phyloP scores from a whole-genome alignment of 129 eudicot species.

The Tagetes erecta region DNA sequence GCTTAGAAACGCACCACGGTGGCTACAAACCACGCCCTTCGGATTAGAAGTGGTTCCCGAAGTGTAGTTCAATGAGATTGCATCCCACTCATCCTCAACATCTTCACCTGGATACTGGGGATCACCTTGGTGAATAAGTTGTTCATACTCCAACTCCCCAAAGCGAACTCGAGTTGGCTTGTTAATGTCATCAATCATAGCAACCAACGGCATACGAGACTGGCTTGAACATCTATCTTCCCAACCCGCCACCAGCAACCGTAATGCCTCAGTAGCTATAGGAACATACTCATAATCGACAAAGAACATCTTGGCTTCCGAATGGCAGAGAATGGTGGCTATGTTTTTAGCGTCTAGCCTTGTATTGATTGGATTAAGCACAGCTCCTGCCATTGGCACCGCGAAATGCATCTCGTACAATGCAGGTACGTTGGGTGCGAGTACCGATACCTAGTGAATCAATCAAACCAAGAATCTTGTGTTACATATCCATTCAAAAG shows the following conservation, averaged over 20 bases:
- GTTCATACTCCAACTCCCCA: constrained; percentile 61
- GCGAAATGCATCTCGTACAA: constrained; percentile 74
- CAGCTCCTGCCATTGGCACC: constrained; percentile 78
- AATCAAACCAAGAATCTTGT: neutral
- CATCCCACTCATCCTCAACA: constrained; percentile 55
- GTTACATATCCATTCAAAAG: too few relatives aligned
- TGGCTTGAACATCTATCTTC: neutral
- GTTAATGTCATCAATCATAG: constrained; percentile 57
- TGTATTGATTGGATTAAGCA: constrained; percentile 65
- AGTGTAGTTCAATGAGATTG: constrained; percentile 55
- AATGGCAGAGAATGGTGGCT: constrained; percentile 64
- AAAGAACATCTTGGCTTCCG: constrained; percentile 66
- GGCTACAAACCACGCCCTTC: constrained; percentile 64
- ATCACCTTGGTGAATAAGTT: constrained; percentile 43
- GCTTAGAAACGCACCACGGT: constrained; percentile 56
- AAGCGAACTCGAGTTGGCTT: constrained; percentile 51
- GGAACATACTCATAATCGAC: constrained; percentile 53
- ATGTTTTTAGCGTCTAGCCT: constrained; percentile 59
- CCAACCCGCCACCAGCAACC: constrained; percentile 32
- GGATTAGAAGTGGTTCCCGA: constrained; percentile 70
- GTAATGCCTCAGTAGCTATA: constrained; percentile 52
- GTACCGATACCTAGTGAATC: constrained; percentile 49
- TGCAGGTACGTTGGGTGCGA: constrained; percentile 75
- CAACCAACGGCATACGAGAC: constrained; percentile 42
- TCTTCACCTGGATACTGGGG: constrained; percentile 38